Evolutionary conservation across 768 basidiomycete species (phyloP), one percentile per base, ranked within the genome.

Genomic region (Mycena filopes): DNA sequence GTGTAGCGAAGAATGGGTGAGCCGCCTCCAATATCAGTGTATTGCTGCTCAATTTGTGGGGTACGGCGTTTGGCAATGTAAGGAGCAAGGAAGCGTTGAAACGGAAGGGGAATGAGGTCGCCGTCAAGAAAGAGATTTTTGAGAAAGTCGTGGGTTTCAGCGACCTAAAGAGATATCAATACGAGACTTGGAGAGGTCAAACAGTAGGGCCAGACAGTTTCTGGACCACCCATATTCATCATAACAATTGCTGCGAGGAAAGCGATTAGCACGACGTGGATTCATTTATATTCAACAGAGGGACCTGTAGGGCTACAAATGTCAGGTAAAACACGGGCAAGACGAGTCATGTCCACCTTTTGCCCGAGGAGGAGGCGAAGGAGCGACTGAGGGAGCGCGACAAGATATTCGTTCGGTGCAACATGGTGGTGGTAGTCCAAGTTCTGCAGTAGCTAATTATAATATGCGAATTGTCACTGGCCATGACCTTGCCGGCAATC

Each of bases 211-310:
- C 87, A 71, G 73, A 95, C 95, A 61, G 95, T 96, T 54, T 93
- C 87, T 25, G 97, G 98, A 2, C 98, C 98, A 46, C 98, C 98
- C 98, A 99, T 99, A 78, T 99, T 99, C 81, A 99, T 83, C 92
- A 99, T 93, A 43, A 99, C 95, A 67, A 99, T 86, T 40, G 93
- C 97, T 84, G 56, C 41, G 33, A 47, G 58, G 33, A 47, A 56
- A 69, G 36, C 55, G 33, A 62, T 71, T 60, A 71, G 68, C 62
- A 49, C 29, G 33, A 54, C 59, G 46, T 62, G 26, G 18, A 48
- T 45, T 23, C 26, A 47, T 49, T 16, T 18, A 28, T 26, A 53
- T 20, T 28, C 62, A 41, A 41, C 31, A 57, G 55, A 59, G 68
- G 51, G 60, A 90, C 89, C 89, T 86, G 89, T 90, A 65, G 89